Percentiles rank a stretch among this genome's conserved stretches.
Evolutionary conservation across 1,284 basidiomycete species (phyloP).

Genomic region (Cystobasidium sp.): DNA sequence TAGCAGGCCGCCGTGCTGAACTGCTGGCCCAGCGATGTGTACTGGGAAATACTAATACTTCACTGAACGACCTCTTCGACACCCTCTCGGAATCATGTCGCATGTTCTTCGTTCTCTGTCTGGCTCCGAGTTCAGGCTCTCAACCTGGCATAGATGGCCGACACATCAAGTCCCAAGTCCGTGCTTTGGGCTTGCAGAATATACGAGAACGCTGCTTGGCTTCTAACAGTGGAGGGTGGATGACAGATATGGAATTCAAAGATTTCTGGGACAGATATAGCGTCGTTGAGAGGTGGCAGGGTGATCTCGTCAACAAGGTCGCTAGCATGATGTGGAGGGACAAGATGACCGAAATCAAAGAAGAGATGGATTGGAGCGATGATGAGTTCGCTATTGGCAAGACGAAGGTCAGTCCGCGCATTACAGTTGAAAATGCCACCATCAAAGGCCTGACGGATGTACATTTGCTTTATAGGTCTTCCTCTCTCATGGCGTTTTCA

Average conservation of each 20-base stretch:
- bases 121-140: slow-evolving; percentile 66
- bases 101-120: slow-evolving; percentile 34
- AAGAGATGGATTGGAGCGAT: slow-evolving; percentile 70
- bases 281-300: slow-evolving; percentile 62
- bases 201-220: slow-evolving; percentile 65
- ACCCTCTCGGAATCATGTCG: slow-evolving; percentile 76
- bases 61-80: slow-evolving; percentile 82
- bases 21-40: slow-evolving; percentile 65
- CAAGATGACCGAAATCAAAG: slow-evolving; percentile 60
- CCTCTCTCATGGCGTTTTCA: slow-evolving; percentile 84
- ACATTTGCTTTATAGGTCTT: slow-evolving; percentile 69
- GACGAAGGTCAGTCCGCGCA: slow-evolving; percentile 66
- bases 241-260: slow-evolving; percentile 72
- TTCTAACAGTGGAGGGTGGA: slow-evolving; percentile 22
- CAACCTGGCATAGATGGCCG: slow-evolving; percentile 89
- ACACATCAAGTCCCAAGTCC: slow-evolving; percentile 87
- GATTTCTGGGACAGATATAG: slow-evolving; percentile 87
- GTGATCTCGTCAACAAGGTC: slow-evolving; percentile 61
- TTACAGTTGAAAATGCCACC: not conserved
- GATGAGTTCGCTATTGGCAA: slow-evolving; percentile 77
- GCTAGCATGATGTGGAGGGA: slow-evolving; percentile 56
- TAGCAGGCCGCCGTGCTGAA: slow-evolving; percentile 21
- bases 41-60: slow-evolving; percentile 82
- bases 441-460: not conserved
- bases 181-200: slow-evolving; percentile 77